These are phyloP conservation scores for Starmerella bacillaris DNA, from an alignment of 805 yeast species.

Conservation along the genomic window DNA sequence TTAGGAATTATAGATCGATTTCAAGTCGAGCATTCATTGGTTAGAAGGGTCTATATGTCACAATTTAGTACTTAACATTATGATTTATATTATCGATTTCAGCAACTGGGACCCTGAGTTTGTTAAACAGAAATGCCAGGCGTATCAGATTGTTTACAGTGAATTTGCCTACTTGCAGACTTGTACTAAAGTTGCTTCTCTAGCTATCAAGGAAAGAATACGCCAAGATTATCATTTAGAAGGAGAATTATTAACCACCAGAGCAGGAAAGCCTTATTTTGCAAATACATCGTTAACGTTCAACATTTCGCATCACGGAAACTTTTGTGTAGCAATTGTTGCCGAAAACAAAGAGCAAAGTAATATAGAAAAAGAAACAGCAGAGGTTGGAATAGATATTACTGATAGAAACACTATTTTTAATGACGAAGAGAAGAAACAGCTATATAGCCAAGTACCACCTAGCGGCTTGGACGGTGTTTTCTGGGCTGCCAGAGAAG, in stretches of 20 bases:
- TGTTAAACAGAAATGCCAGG: constrained; percentile 6
- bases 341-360: not conserved
- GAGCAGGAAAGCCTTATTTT: constrained; percentile 13
- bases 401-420: constrained; percentile 9
- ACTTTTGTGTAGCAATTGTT: constrained; percentile 11
- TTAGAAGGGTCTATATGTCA: too few species aligned
- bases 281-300: constrained; percentile 6
- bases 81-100: constrained; percentile 12
- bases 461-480: constrained; percentile 4
- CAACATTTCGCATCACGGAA: constrained; percentile 13
- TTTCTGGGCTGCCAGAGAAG: constrained; percentile 18
- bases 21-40: too few species aligned
- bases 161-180: constrained; percentile 7
- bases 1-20: too few species aligned
- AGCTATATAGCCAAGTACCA: constrained; percentile 7
- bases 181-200: constrained; percentile 9
- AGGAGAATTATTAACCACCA: constrained; percentile 1
- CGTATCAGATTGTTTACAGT: constrained; percentile 3
- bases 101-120: constrained; percentile 7
- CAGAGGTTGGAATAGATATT: constrained; percentile 16
- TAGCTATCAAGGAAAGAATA: constrained; percentile 8
- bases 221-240: constrained; percentile 4
- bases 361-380: too few species aligned
- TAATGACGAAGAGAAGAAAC: constrained; percentile 4
- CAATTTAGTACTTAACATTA: too few species aligned